phyloP scores from a whole-genome alignment of 306 rosid genomes.

The Inga oerstediana region DNA sequence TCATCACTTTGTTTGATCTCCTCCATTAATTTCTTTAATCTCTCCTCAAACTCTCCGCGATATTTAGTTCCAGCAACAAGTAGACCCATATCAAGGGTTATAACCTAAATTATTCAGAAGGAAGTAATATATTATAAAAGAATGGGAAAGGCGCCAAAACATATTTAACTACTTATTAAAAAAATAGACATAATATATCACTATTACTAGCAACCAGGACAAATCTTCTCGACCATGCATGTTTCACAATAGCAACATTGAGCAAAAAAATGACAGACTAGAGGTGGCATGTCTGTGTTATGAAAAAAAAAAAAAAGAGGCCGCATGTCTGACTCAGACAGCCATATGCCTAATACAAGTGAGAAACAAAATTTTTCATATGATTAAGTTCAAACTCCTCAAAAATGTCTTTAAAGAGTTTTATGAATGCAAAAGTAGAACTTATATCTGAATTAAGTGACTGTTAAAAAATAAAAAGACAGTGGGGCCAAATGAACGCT shows the following conservation, averaged over 20 bases:
- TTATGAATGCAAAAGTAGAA: constrained; percentile 2
- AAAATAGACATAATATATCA: neutral
- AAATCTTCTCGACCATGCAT: neutral
- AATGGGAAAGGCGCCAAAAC: constrained; percentile 8
- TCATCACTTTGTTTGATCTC: constrained; percentile 99
- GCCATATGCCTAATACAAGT: constrained; percentile 19
- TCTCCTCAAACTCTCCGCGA: constrained; percentile 99
- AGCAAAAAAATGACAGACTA: neutral
- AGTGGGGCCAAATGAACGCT: neutral
- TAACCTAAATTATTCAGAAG: constrained; percentile 60
- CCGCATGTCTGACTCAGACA: constrained; percentile 15
- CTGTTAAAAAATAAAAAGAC: neutral
- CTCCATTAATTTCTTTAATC: constrained; percentile 97
- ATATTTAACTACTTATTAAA: neutral
- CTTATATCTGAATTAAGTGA: constrained; percentile 1
- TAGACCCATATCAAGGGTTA: constrained; percentile 96
- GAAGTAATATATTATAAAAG: constrained; percentile 33
- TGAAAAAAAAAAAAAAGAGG: neutral
- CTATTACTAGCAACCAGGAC: constrained; percentile 1
- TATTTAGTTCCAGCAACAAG: constrained; percentile 99
- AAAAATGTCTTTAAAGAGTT: constrained; percentile 9
- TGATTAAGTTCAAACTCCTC: neutral
- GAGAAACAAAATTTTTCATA: constrained; percentile 13
- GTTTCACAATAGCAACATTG: no score
- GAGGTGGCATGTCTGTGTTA: no score